Evolutionary conservation across 306 rosid genomes (phyloP).

Genomic region (Castanea sativa): DNA sequence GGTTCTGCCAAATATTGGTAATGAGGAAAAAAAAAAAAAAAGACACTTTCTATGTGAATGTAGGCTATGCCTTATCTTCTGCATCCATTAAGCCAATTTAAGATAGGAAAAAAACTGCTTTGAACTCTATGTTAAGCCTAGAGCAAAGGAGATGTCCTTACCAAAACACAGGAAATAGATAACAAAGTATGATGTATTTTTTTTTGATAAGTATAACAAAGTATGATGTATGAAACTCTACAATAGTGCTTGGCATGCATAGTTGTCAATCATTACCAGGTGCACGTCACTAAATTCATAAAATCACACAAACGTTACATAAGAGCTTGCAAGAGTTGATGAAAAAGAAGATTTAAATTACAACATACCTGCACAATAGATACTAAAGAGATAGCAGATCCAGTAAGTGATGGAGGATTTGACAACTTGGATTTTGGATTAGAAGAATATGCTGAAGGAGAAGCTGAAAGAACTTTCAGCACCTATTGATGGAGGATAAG

Average conservation of each 20-base stretch:
- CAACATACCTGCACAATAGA: conserved; percentile 76
- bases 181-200: neutral
- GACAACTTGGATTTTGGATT: conserved; percentile 77
- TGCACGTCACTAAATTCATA: neutral
- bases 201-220: neutral
- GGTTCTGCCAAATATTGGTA: neutral
- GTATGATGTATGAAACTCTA: neutral
- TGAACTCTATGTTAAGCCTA: neutral
- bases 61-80: neutral
- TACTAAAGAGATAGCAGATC: conserved; percentile 81
- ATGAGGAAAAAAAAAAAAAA: neutral
- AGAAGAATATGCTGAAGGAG: conserved; percentile 90
- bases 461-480: conserved; percentile 85
- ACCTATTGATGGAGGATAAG: conserved; percentile 46
- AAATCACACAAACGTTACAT: neutral
- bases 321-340: conserved; percentile 7
- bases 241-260: neutral
- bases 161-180: neutral
- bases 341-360: conserved; percentile 1
- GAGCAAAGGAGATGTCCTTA: neutral
- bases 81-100: neutral
- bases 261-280: neutral
- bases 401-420: conserved; percentile 85
- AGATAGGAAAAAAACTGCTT: neutral
- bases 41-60: neutral